These are phyloP conservation scores for Magnaporthales sp. DNA, from an alignment of 2,329 filamentous ascomycete species.

Conservation along the genomic window DNA sequence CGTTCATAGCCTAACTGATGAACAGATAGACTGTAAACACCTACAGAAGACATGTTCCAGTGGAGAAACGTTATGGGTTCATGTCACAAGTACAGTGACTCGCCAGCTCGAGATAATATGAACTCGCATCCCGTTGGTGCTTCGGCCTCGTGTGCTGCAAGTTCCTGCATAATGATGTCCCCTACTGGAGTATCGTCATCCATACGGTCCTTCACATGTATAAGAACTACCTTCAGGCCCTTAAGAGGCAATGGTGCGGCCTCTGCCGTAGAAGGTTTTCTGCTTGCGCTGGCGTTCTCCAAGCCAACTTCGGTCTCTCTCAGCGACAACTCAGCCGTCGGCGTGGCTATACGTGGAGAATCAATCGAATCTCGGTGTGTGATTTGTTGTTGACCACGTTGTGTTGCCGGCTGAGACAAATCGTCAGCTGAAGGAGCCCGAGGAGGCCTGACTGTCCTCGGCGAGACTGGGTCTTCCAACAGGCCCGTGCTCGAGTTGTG, in stretches of 20 bases:
- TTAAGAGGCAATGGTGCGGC: constrained; percentile 33
- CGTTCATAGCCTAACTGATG: neutral
- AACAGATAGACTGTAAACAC: neutral
- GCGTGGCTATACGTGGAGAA: constrained; percentile 36
- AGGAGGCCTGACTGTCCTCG: constrained; percentile 31
- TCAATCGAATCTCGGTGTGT: constrained; percentile 11
- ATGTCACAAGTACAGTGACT: constrained; percentile 42
- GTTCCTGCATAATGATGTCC: constrained; percentile 61
- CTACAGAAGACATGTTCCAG: no score
- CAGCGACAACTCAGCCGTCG: constrained; percentile 36
- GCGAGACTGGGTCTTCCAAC: constrained; percentile 41
- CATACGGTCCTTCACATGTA: constrained; percentile 86
- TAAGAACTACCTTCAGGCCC: constrained; percentile 75
- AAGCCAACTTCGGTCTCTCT: constrained; percentile 22
- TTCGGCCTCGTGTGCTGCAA: constrained; percentile 57
- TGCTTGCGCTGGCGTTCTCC: constrained; percentile 5
- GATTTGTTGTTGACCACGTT: neutral
- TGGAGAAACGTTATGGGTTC: neutral
- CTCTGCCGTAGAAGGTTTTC: constrained; percentile 3
- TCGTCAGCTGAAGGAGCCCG: constrained; percentile 4
- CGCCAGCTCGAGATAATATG: constrained; percentile 58
- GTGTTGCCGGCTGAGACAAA: constrained; percentile 6
- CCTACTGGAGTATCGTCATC: constrained; percentile 57
- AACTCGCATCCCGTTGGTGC: constrained; percentile 71
- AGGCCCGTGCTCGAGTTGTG: neutral